A percentile compares a stretch with the other conserved stretches of the same genome.
Conservation (phyloP, 108 stramenopile genomes). For the Parietichytrium sp. region DNA sequence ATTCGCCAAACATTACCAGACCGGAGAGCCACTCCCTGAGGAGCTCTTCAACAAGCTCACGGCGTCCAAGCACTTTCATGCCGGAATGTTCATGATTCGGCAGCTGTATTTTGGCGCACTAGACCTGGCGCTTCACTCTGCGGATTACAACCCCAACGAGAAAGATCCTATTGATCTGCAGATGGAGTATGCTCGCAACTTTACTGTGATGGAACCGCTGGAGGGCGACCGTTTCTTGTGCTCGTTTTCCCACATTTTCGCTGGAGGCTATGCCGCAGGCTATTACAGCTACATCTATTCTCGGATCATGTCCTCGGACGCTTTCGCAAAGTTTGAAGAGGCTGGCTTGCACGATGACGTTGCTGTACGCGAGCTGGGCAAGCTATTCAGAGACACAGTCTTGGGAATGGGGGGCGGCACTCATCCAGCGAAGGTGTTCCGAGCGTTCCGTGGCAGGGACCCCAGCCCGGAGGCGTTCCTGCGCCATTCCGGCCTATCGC, state of each 20-base stretch:
- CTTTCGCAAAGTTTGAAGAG: constrained; percentile 96
- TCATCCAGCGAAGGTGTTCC: constrained; percentile 85
- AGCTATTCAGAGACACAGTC: constrained; percentile 87
- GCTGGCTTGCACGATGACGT: constrained; percentile 84
- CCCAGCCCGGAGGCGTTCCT: constrained; percentile 89
- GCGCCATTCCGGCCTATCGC: constrained; percentile 32
- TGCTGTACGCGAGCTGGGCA: constrained; percentile 68
- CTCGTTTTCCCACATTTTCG: constrained; percentile 92
- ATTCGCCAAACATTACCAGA: constrained; percentile 96
- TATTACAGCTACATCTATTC: constrained; percentile 97
- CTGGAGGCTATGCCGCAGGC: constrained; percentile 90
- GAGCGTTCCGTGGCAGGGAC: constrained; percentile 88
- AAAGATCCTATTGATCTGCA: constrained; percentile 75
- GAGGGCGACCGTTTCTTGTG: constrained; percentile 94
- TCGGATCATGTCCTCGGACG: constrained; percentile 95
- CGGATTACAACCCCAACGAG: constrained; percentile 40
- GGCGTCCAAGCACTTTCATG: constrained; percentile 83
- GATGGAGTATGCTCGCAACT: constrained; percentile 73
- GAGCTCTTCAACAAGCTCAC: constrained; percentile 92
- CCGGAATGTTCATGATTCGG: constrained; percentile 87
- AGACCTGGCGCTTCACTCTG: constrained; percentile 86
- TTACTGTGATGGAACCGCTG: constrained; percentile 79
- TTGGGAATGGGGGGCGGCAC: constrained; percentile 83
- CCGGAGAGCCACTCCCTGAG: constrained; percentile 87
- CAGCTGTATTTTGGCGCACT: constrained; percentile 92